phyloP scores from a whole-genome alignment of 148 eudicot species.

The Rhododendron ovatum region DNA sequence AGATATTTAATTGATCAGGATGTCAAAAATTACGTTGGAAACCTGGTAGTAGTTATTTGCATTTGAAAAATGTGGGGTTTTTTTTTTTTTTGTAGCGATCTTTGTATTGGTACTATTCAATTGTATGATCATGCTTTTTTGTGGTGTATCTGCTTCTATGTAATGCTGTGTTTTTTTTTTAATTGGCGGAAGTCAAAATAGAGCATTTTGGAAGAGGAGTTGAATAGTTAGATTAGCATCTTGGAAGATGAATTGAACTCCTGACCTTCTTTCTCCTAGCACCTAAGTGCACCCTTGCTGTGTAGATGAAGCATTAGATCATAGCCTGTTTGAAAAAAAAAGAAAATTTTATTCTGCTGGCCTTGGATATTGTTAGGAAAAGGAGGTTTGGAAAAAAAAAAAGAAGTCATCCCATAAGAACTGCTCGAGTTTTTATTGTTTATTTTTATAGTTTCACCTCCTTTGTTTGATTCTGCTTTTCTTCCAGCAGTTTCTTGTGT shows the following conservation, averaged over 20 bases:
- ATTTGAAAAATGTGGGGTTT: not conserved
- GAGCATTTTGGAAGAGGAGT: no score
- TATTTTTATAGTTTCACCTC: not conserved
- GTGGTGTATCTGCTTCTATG: no score
- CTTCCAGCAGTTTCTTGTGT: not conserved
- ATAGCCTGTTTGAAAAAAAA: not conserved
- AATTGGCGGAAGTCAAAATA: no score
- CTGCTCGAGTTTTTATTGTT: not conserved
- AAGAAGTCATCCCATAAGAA: not conserved
- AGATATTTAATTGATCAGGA: not conserved
- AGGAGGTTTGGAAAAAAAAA: no score
- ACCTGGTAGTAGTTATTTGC: not conserved
- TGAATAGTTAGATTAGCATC: no score
- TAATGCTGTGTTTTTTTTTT: no score
- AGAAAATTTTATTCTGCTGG: not conserved
- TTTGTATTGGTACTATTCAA: not conserved
- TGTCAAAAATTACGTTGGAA: not conserved
- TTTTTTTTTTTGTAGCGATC: not conserved
- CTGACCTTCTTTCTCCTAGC: no score
- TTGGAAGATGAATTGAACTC: no score
- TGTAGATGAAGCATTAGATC: not conserved
- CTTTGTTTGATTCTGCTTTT: slow-evolving; percentile 15
- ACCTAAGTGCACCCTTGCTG: no score
- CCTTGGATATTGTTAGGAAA: not conserved
- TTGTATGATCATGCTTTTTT: not conserved